Percentiles rank a stretch among this genome's conserved stretches.
Evolutionary conservation across 2,329 filamentous ascomycete species (phyloP).

Genomic region (Scedosporium dehoogii): DNA sequence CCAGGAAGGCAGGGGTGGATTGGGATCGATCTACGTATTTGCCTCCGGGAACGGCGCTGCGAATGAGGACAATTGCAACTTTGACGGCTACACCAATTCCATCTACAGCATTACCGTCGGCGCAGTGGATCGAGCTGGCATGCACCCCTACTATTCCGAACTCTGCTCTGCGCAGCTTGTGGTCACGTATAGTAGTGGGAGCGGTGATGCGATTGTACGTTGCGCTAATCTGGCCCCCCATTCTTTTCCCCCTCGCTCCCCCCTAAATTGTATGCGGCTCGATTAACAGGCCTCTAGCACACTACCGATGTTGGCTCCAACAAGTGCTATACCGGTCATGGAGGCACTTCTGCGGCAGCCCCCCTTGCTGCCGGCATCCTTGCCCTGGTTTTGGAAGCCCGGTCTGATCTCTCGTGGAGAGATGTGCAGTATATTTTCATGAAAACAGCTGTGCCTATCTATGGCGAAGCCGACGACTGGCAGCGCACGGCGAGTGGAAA

Average conservation of each 20-base stretch:
- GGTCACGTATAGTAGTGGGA: conserved; percentile 92
- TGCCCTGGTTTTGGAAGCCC: conserved; percentile 73
- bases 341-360: conserved; percentile 90
- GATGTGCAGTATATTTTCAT: conserved; percentile 89
- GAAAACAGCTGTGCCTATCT: conserved; percentile 72
- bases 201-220: conserved; percentile 68
- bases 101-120: conserved; percentile 98
- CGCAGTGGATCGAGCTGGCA: conserved; percentile 75
- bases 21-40: conserved; percentile 91
- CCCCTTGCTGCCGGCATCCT: conserved; percentile 88
- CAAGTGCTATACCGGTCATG: conserved; percentile 71
- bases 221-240: not conserved
- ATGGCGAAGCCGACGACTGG: conserved; percentile 60
- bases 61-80: conserved; percentile 93
- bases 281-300: conserved; percentile 39
- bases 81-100: conserved; percentile 98
- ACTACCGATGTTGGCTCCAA: conserved; percentile 89
- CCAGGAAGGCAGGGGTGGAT: conserved; percentile 73
- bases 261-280: too few relatives aligned
- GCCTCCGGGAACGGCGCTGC: conserved; percentile 88
- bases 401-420: conserved; percentile 84
- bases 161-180: conserved; percentile 91
- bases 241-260: not conserved
- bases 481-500: conserved; percentile 71
- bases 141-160: conserved; percentile 95